phyloP scores from a whole-genome alignment of 2,329 filamentous ascomycete genomes.

The Fusarium secorum region DNA sequence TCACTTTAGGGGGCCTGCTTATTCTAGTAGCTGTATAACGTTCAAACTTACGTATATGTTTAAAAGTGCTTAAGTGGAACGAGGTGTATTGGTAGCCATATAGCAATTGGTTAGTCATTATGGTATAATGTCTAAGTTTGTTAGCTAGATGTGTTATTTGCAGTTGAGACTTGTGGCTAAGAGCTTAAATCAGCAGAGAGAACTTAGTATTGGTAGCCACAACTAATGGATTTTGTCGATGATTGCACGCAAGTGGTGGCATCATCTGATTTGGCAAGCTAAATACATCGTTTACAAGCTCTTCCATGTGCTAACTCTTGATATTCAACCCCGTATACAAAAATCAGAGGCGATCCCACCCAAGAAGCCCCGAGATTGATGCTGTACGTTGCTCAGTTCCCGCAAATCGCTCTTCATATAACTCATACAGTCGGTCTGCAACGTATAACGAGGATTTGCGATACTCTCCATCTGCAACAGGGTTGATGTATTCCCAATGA shows the following conservation, averaged over 20 bases:
- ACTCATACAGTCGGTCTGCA: fast-evolving
- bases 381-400: background rate
- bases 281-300: background rate
- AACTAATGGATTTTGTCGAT: background rate
- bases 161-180: too few relatives aligned
- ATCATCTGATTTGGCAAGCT: background rate
- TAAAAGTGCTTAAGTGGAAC: too few relatives aligned
- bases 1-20: too few relatives aligned
- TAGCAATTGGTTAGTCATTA: too few relatives aligned
- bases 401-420: fast-evolving
- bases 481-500: background rate
- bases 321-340: background rate
- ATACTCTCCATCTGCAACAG: background rate
- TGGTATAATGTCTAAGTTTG: too few relatives aligned
- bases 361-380: background rate
- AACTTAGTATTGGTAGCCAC: too few relatives aligned
- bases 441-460: background rate
- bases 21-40: too few relatives aligned
- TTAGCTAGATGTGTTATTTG: too few relatives aligned
- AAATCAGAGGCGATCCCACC: background rate
- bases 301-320: background rate
- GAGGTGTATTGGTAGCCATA: too few relatives aligned
- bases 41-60: too few relatives aligned
- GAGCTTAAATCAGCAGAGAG: too few relatives aligned
- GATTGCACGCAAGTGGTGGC: background rate